Evolutionary conservation across 441 rosid species (phyloP).

Genomic region (Iberis amara): DNA sequence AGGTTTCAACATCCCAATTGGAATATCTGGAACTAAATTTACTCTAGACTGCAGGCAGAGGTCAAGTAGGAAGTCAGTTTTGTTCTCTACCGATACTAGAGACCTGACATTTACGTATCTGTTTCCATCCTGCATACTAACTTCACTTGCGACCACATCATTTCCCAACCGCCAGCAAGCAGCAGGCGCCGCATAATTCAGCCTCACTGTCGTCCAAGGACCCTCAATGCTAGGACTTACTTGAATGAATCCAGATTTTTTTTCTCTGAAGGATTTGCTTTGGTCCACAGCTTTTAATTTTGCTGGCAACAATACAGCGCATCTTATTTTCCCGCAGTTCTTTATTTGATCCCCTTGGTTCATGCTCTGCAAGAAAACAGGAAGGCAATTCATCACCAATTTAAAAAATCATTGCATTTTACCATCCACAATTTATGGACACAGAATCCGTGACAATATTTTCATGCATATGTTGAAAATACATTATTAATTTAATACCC

Average conservation of each 20-base stretch:
- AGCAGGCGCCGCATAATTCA: conserved; percentile 95
- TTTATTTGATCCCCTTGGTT: conserved; percentile 37
- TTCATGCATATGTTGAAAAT: conserved; percentile 10
- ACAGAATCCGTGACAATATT: conserved; percentile 6
- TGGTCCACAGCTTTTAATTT: conserved; percentile 45
- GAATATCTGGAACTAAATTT: conserved; percentile 41
- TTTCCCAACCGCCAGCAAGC: conserved; percentile 95
- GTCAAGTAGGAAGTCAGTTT: conserved; percentile 64
- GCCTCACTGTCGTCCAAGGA: conserved; percentile 94
- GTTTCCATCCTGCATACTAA: conserved; percentile 73
- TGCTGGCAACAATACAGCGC: conserved; percentile 60
- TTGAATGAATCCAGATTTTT: conserved; percentile 79
- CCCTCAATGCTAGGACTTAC: conserved; percentile 91
- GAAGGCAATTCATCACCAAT: conserved; percentile 21
- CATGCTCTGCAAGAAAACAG: conserved; percentile 45
- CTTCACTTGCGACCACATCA: conserved; percentile 96
- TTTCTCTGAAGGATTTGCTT: conserved; percentile 33
- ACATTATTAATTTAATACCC: conserved; percentile 1
- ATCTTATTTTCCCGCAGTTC: conserved; percentile 63
- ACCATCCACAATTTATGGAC: conserved; percentile 1
- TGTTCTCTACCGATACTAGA: conserved; percentile 72
- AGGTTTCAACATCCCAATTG: conserved; percentile 62
- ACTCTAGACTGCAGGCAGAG: conserved; percentile 58
- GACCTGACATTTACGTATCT: conserved; percentile 87
- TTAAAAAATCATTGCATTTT: conserved; percentile 14